These are phyloP conservation scores for Lupinus albus DNA, from an alignment of 306 rosid genomes.

Conservation along the genomic window DNA sequence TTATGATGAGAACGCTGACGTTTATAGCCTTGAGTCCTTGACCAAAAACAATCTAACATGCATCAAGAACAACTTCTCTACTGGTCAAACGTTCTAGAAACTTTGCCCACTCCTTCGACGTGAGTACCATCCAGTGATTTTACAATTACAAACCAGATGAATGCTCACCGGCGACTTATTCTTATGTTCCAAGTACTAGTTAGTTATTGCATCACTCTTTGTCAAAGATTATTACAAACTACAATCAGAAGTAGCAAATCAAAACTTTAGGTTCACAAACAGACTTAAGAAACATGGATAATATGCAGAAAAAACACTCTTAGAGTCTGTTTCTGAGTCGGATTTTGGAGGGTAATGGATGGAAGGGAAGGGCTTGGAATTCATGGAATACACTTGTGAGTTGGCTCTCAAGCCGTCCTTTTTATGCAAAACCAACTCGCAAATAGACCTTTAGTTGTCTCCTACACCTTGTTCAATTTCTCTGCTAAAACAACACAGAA, in stretches of 20 bases:
- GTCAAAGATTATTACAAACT: conserved; percentile 5
- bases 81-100: conserved; percentile 7
- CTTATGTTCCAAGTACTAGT: conserved; percentile 10
- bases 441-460: no score
- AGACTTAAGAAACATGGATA: background rate
- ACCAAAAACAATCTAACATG: conserved; percentile 17
- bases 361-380: no score
- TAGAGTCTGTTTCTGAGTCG: no score
- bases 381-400: no score
- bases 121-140: background rate
- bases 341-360: no score
- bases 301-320: conserved; percentile 3
- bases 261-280: conserved; percentile 20
- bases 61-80: conserved; percentile 12
- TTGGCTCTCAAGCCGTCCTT: no score
- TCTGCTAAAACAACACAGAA: background rate
- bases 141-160: background rate
- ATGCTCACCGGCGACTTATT: background rate
- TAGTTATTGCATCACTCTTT: conserved; percentile 8
- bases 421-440: no score
- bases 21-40: background rate
- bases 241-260: conserved; percentile 12
- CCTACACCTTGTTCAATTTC: background rate
- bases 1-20: conserved; percentile 12
- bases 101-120: conserved; percentile 15